phyloP scores from a whole-genome alignment of 2,329 filamentous ascomycete genomes.

The Didymella keratinophila region DNA sequence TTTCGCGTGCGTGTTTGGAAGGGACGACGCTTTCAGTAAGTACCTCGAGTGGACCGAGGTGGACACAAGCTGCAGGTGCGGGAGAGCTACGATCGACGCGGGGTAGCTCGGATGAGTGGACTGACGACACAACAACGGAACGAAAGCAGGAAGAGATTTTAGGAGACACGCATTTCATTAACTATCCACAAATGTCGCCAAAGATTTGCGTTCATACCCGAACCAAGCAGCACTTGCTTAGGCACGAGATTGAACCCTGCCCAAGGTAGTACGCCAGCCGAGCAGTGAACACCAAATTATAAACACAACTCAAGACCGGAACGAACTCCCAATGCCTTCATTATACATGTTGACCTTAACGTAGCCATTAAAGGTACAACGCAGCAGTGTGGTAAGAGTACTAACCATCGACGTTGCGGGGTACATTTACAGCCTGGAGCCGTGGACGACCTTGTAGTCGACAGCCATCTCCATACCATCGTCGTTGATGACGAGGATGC shows the following conservation, averaged over 20 bases:
- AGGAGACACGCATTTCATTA: conserved; percentile 46
- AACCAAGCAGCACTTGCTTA: conserved; percentile 30
- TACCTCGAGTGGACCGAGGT: conserved; percentile 9
- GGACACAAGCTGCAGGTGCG: conserved; percentile 7
- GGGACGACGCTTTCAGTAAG: not conserved
- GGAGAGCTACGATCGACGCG: conserved; percentile 25
- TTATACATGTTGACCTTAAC: conserved; percentile 36
- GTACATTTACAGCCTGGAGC: conserved; percentile 65
- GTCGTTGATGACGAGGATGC: conserved; percentile 95
- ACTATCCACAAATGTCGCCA: conserved; percentile 49
- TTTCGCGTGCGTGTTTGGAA: not conserved
- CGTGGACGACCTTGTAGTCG: conserved; percentile 98
- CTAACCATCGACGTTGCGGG: conserved; percentile 43
- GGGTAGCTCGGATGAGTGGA: conserved; percentile 26
- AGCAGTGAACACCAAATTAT: conserved; percentile 46
- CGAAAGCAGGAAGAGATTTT: not conserved
- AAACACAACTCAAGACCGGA: conserved; percentile 49
- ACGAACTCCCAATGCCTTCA: conserved; percentile 45
- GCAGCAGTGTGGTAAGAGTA: not conserved
- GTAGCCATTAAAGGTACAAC: not conserved
- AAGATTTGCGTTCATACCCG: conserved; percentile 38
- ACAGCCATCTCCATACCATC: conserved; percentile 92
- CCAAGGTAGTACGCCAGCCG: conserved; percentile 32
- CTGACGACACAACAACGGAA: not conserved
- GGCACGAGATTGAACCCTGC: conserved; percentile 25